Percentiles rank a stretch among this genome's conserved stretches.
Conservation (phyloP, 257 asterid species). For the Rubia yunnanensis region DNA sequence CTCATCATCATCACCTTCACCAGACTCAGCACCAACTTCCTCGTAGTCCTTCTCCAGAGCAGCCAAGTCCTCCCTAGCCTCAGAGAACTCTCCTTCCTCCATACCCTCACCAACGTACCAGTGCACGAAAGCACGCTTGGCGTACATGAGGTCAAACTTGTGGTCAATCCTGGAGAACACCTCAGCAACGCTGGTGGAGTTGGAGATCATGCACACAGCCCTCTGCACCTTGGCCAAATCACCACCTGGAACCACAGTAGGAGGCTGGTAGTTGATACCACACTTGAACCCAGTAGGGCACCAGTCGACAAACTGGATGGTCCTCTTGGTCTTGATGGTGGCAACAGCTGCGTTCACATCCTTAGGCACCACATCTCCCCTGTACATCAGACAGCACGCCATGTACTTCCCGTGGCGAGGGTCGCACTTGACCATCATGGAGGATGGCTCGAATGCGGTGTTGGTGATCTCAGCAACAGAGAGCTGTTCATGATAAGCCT, state of each 20-base stretch:
- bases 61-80: constrained; percentile 96
- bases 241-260: constrained; percentile 93
- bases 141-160: constrained; percentile 87
- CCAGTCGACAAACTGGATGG: constrained; percentile 95
- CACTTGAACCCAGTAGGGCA: constrained; percentile 98
- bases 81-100: constrained; percentile 98
- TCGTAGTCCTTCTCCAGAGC: constrained; percentile 96
- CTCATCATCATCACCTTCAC: constrained; percentile 86
- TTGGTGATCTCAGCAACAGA: constrained; percentile 92
- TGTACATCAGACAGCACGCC: constrained; percentile 97
- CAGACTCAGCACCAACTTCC: constrained; percentile 91
- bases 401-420: constrained; percentile 95
- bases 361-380: constrained; percentile 95
- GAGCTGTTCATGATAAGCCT: constrained; percentile 91
- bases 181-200: constrained; percentile 96
- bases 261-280: constrained; percentile 96
- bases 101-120: constrained; percentile 99
- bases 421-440: constrained; percentile 96
- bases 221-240: constrained; percentile 93
- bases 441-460: constrained; percentile 93
- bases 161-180: constrained; percentile 92
- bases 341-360: constrained; percentile 97
- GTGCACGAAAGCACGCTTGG: constrained; percentile 87
- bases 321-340: constrained; percentile 92
- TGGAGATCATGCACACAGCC: constrained; percentile 96